Evolutionary conservation across 768 basidiomycete genomes (phyloP).

Genomic region (Lentinula detonsa): DNA sequence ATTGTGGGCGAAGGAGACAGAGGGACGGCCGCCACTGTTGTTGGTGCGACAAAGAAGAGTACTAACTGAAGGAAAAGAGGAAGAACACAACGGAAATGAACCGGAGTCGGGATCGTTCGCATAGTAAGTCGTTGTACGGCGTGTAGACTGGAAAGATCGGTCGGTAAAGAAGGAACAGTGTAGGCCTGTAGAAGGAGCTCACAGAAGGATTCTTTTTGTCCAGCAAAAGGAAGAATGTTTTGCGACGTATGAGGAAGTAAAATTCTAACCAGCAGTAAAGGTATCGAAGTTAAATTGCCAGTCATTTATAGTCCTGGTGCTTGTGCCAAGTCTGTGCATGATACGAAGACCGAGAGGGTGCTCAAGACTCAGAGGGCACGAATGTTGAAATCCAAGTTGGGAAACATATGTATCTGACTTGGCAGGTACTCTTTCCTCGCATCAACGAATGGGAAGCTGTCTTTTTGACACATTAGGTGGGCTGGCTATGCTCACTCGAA

Average conservation of each 20-base stretch:
- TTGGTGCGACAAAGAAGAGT: background rate
- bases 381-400: too few relatives aligned
- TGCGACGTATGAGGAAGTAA: too few relatives aligned
- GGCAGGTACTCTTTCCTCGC: background rate
- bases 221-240: background rate
- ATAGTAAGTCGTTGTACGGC: background rate
- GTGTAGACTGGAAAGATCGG: background rate
- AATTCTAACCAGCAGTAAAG: too few relatives aligned
- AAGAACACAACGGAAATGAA: background rate
- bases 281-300: too few relatives aligned
- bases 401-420: background rate
- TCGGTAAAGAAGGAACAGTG: background rate
- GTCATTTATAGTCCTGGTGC: too few relatives aligned
- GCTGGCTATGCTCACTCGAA: too few relatives aligned
- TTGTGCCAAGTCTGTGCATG: too few relatives aligned
- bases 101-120: background rate
- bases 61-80: background rate
- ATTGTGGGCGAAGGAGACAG: background rate
- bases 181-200: background rate
- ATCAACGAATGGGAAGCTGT: too few relatives aligned
- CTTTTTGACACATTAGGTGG: too few relatives aligned
- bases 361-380: background rate
- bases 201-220: background rate
- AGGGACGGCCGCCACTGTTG: background rate
- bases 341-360: background rate